Conservation (phyloP, 106 monocot genomes). For the Xerophyta viscosa region DNA sequence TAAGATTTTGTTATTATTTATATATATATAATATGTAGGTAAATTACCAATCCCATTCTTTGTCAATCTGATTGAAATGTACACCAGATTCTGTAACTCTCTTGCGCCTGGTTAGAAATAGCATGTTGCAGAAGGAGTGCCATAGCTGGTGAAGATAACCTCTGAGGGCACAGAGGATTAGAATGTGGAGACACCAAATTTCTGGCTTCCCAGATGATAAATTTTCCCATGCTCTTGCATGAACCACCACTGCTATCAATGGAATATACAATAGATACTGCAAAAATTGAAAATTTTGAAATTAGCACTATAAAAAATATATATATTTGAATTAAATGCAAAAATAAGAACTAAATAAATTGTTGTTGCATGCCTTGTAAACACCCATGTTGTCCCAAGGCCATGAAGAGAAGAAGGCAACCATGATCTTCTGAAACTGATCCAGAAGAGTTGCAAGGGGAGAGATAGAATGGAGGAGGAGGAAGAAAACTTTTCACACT, state of each 20-base stretch:
- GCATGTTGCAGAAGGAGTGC: slow-evolving; percentile 50
- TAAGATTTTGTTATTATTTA: no score
- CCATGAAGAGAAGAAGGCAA: slow-evolving; percentile 1
- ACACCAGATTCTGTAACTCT: slow-evolving; percentile 47
- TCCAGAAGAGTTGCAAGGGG: neutral
- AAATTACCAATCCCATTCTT: slow-evolving; percentile 95
- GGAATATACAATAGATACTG: slow-evolving; percentile 83
- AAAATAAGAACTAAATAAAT: no score
- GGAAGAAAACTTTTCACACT: no score
- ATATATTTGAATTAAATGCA: no score
- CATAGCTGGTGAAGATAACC: slow-evolving; percentile 26
- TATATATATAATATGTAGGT: no score
- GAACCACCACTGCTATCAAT: slow-evolving; percentile 41
- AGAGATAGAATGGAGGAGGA: no score
- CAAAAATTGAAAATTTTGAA: no score
- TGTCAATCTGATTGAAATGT: slow-evolving; percentile 60
- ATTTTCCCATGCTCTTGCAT: slow-evolving; percentile 40
- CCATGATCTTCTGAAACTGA: neutral
- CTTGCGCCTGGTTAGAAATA: slow-evolving; percentile 49
- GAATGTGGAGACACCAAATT: slow-evolving; percentile 49
- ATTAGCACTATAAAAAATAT: no score
- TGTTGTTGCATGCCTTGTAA: neutral
- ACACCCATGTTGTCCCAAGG: slow-evolving; percentile 1
- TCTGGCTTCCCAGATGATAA: neutral
- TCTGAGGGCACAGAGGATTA: slow-evolving; percentile 47